Evolutionary conservation across 2,329 filamentous ascomycete genomes (phyloP).

Genomic region (Cytospora paraplurivora): DNA sequence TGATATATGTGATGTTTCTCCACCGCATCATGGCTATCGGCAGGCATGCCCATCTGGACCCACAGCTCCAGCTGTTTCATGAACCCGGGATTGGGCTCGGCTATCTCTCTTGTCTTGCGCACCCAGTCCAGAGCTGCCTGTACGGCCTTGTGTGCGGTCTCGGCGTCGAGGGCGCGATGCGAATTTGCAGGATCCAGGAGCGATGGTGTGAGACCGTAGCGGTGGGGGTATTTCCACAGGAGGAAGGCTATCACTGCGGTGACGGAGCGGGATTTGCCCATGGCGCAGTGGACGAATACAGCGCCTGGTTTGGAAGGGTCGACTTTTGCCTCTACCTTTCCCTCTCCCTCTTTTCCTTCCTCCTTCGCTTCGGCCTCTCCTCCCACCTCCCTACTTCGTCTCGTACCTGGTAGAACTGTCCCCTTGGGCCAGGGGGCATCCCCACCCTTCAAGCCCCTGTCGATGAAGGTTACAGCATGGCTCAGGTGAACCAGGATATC

Average conservation of each 20-base stretch:
- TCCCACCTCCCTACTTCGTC: background rate
- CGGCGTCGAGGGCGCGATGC: conserved; percentile 30
- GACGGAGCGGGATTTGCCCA: conserved; percentile 93
- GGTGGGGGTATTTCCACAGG: conserved; percentile 65
- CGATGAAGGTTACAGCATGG: conserved; percentile 78
- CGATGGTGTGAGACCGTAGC: conserved; percentile 49
- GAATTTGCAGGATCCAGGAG: conserved; percentile 42
- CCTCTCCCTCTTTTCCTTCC: background rate
- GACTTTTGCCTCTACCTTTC: background rate
- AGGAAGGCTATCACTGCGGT: conserved; percentile 83
- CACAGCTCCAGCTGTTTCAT: conserved; percentile 86
- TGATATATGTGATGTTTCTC: conserved; percentile 77
- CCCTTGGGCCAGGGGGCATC: conserved; percentile 10
- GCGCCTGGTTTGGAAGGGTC: conserved; percentile 38
- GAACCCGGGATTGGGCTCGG: conserved; percentile 90
- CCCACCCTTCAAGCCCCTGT: conserved; percentile 60
- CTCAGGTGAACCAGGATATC: conserved; percentile 83
- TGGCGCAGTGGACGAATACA: conserved; percentile 74
- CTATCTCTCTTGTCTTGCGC: conserved; percentile 70
- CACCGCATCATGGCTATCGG: conserved; percentile 49
- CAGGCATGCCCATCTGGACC: conserved; percentile 82
- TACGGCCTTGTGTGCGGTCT: conserved; percentile 52
- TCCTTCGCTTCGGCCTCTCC: background rate
- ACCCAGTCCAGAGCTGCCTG: conserved; percentile 68
- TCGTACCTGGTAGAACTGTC: conserved; percentile 15